Evolutionary conservation across 2,329 filamentous ascomycete genomes (phyloP).

Genomic region (Coniella lustricola): DNA sequence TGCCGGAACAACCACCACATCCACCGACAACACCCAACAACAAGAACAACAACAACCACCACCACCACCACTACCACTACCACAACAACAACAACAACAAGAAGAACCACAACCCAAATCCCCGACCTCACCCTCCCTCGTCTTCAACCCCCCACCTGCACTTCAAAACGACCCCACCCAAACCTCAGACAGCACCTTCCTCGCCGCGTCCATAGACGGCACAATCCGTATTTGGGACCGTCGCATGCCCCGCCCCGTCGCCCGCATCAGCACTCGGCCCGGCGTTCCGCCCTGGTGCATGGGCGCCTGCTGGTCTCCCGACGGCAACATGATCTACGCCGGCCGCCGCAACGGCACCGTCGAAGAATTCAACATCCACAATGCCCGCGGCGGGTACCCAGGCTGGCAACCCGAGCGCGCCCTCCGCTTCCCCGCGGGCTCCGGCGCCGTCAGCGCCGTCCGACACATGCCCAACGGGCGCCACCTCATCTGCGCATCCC

Average conservation of each 20-base stretch:
- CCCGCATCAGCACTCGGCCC: conserved; percentile 66
- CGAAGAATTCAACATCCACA: conserved; percentile 87
- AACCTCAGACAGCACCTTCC: conserved; percentile 70
- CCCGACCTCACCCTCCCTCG: conserved; percentile 26
- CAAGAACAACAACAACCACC: background rate
- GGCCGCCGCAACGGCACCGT: conserved; percentile 87
- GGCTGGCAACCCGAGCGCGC: conserved; percentile 63
- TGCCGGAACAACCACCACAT: too few relatives aligned
- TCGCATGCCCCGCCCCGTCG: conserved; percentile 67
- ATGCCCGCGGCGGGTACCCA: conserved; percentile 46
- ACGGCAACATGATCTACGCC: conserved; percentile 92
- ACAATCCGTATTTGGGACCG: conserved; percentile 90
- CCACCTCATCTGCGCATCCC: conserved; percentile 76
- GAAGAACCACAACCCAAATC: too few relatives aligned
- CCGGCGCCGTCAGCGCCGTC: conserved; percentile 82
- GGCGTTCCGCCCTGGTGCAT: conserved; percentile 94
- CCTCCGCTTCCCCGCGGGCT: conserved; percentile 83
- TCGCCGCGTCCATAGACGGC: conserved; percentile 83
- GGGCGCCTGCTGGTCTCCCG: conserved; percentile 91
- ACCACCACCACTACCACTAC: conserved; percentile 6
- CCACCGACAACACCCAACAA: conserved; percentile 1
- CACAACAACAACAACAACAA: conserved; percentile 1
- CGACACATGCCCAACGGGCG: conserved; percentile 86
- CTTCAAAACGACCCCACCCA: conserved; percentile 46
- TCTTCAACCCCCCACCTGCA: conserved; percentile 30